Conservation (phyloP, 1,284 basidiomycete species). For the Hemileia vastatrix region DNA sequence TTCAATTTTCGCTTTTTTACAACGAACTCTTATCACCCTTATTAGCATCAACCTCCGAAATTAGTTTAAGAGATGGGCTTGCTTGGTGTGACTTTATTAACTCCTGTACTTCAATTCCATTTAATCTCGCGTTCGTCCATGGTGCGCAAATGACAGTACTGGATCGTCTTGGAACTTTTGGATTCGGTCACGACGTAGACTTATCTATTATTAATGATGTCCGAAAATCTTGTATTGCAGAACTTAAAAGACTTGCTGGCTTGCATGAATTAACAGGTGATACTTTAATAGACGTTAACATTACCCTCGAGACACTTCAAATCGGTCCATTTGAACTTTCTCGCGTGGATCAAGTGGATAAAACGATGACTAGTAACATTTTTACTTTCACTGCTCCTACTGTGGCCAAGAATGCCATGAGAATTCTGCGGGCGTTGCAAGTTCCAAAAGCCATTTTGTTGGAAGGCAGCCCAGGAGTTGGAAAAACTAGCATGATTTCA, state of each 20-base stretch:
- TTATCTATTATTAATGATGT: slow-evolving; percentile 6
- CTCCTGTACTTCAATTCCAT: slow-evolving; percentile 35
- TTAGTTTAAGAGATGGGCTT: slow-evolving; percentile 72
- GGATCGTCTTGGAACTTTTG: slow-evolving; percentile 45
- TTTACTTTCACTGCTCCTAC: slow-evolving; percentile 87
- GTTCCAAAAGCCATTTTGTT: slow-evolving; percentile 83
- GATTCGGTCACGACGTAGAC: slow-evolving; percentile 18
- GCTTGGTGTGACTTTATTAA: slow-evolving; percentile 89
- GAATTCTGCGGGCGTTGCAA: slow-evolving; percentile 81
- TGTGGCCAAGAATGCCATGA: slow-evolving; percentile 75
- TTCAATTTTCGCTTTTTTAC: slow-evolving; percentile 79
- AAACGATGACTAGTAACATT: slow-evolving; percentile 50
- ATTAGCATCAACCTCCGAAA: slow-evolving; percentile 57
- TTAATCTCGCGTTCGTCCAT: slow-evolving; percentile 41
- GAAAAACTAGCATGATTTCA: slow-evolving; percentile 87
- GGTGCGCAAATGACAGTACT: slow-evolving; percentile 46
- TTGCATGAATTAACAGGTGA: too few relatives aligned
- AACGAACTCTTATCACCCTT: too few relatives aligned
- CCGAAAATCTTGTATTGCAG: slow-evolving; percentile 1
- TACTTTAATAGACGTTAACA: too few relatives aligned
- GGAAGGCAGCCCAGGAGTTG: slow-evolving; percentile 98
- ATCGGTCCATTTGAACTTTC: too few relatives aligned
- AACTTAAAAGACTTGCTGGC: slow-evolving; percentile 7
- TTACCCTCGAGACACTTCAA: too few relatives aligned
- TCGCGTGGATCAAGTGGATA: slow-evolving; percentile 85